Percentiles rank a stretch among this genome's conserved stretches.
These are phyloP conservation scores for Nothophaeocryptopus gaeumannii DNA, from an alignment of 2,329 filamentous ascomycete species.

Conservation along the genomic window DNA sequence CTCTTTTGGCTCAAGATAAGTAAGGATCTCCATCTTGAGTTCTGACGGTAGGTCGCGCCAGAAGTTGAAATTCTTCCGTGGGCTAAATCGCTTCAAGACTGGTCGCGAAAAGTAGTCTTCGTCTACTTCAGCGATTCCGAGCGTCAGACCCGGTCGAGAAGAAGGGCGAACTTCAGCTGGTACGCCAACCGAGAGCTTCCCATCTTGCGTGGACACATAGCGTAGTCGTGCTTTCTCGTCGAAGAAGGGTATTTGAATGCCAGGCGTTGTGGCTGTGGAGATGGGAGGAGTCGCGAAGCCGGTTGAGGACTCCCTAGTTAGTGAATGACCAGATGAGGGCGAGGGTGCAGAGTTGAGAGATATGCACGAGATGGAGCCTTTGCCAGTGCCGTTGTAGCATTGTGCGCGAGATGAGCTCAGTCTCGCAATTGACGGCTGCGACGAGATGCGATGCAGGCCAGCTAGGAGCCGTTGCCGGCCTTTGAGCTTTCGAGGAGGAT, in stretches of 20 bases:
- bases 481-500: slow-evolving; percentile 58
- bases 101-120: slow-evolving; percentile 48
- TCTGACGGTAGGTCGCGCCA: slow-evolving; percentile 82
- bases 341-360: slow-evolving; percentile 55
- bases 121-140: slow-evolving; percentile 36
- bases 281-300: slow-evolving; percentile 57
- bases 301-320: slow-evolving; percentile 56
- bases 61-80: slow-evolving; percentile 57
- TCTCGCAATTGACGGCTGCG: slow-evolving; percentile 68
- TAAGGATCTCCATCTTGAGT: slow-evolving; percentile 73
- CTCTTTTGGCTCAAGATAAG: slow-evolving; percentile 74
- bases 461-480: slow-evolving; percentile 68
- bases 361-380: slow-evolving; percentile 63
- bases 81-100: slow-evolving; percentile 27
- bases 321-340: slow-evolving; percentile 54
- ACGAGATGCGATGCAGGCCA: slow-evolving; percentile 76
- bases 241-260: slow-evolving; percentile 47
- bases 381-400: slow-evolving; percentile 61
- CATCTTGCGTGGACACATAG: slow-evolving; percentile 49
- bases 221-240: slow-evolving; percentile 56
- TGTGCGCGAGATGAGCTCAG: slow-evolving; percentile 63
- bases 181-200: slow-evolving; percentile 57
- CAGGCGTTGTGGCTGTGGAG: slow-evolving; percentile 49
- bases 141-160: slow-evolving; percentile 35
- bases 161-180: slow-evolving; percentile 60